phyloP scores from a whole-genome alignment of 768 basidiomycete species.

The Hydnomerulius pinastri region DNA sequence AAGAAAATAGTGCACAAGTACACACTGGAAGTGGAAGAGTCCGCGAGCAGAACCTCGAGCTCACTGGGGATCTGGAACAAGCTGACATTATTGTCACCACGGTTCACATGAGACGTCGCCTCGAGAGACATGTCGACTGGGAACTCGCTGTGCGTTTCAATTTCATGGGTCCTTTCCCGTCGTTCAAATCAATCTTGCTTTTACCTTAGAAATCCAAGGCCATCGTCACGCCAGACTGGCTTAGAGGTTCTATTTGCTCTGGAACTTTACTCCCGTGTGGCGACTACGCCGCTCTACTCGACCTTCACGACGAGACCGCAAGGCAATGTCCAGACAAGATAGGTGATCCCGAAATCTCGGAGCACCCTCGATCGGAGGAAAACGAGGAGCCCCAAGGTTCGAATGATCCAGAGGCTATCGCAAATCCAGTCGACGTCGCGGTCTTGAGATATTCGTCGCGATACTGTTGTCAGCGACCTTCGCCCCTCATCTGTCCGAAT shows the following conservation, averaged over 20 bases:
- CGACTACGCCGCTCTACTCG: conserved; percentile 56
- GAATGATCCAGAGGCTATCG: conserved; percentile 23
- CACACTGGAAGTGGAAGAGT: not conserved
- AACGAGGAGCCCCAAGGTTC: not conserved
- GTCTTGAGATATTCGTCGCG: conserved; percentile 32
- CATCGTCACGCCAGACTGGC: conserved; percentile 74
- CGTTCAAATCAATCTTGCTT: conserved; percentile 2
- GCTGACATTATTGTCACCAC: conserved; percentile 70
- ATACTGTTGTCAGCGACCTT: conserved; percentile 63
- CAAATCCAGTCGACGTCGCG: conserved; percentile 15
- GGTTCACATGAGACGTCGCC: conserved; percentile 62
- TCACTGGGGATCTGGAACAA: conserved; percentile 42
- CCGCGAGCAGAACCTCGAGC: conserved; percentile 26
- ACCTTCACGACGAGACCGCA: conserved; percentile 50
- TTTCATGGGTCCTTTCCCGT: not conserved
- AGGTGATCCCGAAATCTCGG: not conserved
- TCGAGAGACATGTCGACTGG: conserved; percentile 73
- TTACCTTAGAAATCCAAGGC: conserved; percentile 57
- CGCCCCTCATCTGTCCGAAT: conserved; percentile 70
- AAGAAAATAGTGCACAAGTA: conserved; percentile 3
- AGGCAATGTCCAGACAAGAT: conserved; percentile 41
- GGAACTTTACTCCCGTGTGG: conserved; percentile 50
- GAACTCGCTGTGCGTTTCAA: conserved; percentile 55
- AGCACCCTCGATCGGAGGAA: not conserved
- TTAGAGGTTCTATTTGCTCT: conserved; percentile 54